Conservation (phyloP, 257 asterid genomes). For the Solanum microdontum region DNA sequence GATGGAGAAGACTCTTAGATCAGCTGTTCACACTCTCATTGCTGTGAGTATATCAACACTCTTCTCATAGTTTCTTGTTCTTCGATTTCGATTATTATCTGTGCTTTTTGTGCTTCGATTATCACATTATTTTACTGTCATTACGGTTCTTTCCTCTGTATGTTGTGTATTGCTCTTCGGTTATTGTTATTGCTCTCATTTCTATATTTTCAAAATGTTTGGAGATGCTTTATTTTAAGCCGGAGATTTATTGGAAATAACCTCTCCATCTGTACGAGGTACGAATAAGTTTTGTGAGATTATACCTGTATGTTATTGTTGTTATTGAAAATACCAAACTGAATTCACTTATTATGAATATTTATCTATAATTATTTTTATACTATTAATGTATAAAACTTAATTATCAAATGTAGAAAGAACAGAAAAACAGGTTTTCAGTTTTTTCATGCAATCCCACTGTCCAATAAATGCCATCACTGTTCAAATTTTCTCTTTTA, state of each 20-base stretch:
- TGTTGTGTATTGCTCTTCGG: background rate
- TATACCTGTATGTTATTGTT: background rate
- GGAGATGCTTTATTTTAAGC: too few relatives aligned
- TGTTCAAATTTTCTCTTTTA: background rate
- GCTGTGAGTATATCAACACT: slow-evolving; percentile 28
- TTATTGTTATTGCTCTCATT: background rate
- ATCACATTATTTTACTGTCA: background rate
- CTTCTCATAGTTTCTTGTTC: background rate
- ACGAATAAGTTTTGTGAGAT: background rate
- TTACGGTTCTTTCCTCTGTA: background rate
- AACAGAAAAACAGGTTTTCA: background rate
- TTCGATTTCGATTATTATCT: background rate
- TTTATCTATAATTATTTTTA: background rate
- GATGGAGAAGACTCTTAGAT: slow-evolving; percentile 50
- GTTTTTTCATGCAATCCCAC: background rate
- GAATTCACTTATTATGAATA: background rate
- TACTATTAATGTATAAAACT: background rate
- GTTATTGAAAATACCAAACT: background rate
- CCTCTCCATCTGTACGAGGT: rapidly evolving
- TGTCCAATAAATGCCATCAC: background rate
- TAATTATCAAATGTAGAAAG: background rate
- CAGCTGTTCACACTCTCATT: slow-evolving; percentile 69
- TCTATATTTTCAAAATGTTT: background rate
- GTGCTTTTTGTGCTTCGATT: background rate
- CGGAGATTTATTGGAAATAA: background rate